Conservation (phyloP, 768 basidiomycete species). For the Lyophyllum semitale region DNA sequence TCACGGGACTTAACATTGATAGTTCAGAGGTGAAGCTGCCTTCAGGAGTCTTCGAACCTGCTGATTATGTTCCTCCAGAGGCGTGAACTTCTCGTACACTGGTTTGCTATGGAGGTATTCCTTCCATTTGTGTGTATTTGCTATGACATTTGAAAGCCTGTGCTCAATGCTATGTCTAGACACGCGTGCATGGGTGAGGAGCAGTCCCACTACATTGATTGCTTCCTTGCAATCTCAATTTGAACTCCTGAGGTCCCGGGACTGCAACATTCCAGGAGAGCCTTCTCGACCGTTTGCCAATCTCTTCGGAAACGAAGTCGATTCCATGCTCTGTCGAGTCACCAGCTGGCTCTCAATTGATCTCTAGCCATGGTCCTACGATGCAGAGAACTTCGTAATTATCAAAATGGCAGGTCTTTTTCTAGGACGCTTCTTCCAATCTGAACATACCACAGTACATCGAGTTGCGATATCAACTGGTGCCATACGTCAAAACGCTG, state of each 20-base stretch:
- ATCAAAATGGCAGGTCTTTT: conserved; percentile 28
- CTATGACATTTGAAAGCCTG: neutral
- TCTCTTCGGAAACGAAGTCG: conserved; percentile 34
- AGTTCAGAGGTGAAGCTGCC: conserved; percentile 21
- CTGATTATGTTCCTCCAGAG: conserved; percentile 18
- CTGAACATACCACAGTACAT: conserved; percentile 27
- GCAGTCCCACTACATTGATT: neutral
- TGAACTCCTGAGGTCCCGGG: conserved; percentile 21
- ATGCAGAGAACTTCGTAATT: conserved; percentile 34
- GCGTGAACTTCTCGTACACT: conserved; percentile 33
- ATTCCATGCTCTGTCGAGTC: neutral
- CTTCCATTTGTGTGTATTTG: conserved; percentile 33
- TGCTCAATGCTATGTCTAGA: conserved; percentile 15
- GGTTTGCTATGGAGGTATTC: conserved; percentile 37
- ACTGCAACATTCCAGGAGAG: conserved; percentile 25
- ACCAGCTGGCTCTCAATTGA: neutral
- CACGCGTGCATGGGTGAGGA: conserved; percentile 31
- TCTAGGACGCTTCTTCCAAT: neutral
- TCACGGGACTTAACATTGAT: conserved; percentile 32
- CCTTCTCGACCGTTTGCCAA: conserved; percentile 28
- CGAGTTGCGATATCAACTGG: conserved; percentile 35
- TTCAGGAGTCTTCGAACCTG: neutral
- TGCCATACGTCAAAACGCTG: conserved; percentile 31
- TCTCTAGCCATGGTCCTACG: conserved; percentile 37
- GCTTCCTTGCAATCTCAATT: neutral